These are phyloP conservation scores for Tuber brumale DNA, from an alignment of 495 filamentous ascomycete genomes.

Conservation along the genomic window DNA sequence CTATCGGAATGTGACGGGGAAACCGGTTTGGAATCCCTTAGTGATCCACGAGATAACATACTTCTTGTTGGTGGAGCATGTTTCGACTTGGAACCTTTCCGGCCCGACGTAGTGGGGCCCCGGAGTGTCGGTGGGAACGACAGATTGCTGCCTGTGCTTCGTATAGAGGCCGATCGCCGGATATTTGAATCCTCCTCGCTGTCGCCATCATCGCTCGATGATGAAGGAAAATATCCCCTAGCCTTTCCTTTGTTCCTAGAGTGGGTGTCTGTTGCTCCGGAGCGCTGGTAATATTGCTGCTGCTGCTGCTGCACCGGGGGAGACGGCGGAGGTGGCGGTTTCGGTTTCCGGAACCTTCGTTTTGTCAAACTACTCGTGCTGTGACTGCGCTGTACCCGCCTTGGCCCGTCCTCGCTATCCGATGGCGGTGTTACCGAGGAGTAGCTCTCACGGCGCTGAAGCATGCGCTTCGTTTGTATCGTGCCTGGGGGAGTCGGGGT, in stretches of 20 bases:
- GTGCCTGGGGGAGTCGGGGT: slow-evolving; percentile 21
- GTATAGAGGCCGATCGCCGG: slow-evolving; percentile 4
- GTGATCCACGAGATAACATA: slow-evolving; percentile 7
- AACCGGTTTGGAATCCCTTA: neutral
- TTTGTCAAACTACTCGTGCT: slow-evolving; percentile 23
- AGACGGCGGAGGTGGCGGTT: neutral
- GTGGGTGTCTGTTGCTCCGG: neutral
- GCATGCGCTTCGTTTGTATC: slow-evolving; percentile 39
- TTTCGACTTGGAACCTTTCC: slow-evolving; percentile 1
- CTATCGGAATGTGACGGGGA: neutral
- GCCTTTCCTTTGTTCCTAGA: neutral
- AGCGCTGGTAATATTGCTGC: neutral
- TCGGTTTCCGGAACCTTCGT: slow-evolving; percentile 21
- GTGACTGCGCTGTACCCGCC: slow-evolving; percentile 6
- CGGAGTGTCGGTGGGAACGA: slow-evolving; percentile 18
- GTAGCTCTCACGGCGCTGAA: slow-evolving; percentile 33
- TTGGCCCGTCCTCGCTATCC: slow-evolving; percentile 7
- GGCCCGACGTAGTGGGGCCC: neutral
- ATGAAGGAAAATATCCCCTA: neutral
- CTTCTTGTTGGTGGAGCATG: neutral
- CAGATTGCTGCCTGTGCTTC: neutral
- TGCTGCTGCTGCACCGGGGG: neutral
- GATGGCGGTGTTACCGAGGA: slow-evolving; percentile 15
- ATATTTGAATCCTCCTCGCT: neutral
- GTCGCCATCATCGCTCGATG: slow-evolving; percentile 2